These are phyloP conservation scores for Neurospora sp. DNA, from an alignment of 495 filamentous ascomycete genomes.

Conservation along the genomic window DNA sequence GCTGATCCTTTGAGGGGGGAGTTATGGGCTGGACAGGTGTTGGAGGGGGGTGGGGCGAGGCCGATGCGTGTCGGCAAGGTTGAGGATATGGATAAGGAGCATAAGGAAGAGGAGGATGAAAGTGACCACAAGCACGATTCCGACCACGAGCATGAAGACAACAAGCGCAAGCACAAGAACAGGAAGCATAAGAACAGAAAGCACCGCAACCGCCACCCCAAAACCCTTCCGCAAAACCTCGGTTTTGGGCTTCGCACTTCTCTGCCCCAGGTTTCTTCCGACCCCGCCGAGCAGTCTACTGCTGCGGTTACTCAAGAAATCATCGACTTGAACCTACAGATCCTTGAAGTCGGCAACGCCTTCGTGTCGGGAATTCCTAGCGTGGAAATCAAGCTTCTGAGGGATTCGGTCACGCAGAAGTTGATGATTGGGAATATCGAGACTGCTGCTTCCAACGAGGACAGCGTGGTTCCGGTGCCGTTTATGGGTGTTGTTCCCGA, in stretches of 20 bases:
- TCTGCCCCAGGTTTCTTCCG: conserved; percentile 27
- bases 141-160: conserved; percentile 8
- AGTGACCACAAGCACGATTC: background rate
- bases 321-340: conserved; percentile 35
- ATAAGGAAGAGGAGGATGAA: background rate
- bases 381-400: conserved; percentile 35
- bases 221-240: conserved; percentile 19
- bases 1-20: conserved; percentile 17
- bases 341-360: conserved; percentile 38
- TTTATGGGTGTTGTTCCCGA: background rate
- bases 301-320: conserved; percentile 27
- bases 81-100: background rate
- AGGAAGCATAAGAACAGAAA: conserved; percentile 5
- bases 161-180: conserved; percentile 5
- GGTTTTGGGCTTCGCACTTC: conserved; percentile 30
- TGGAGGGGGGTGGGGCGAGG: conserved; percentile 2
- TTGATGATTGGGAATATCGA: conserved; percentile 33
- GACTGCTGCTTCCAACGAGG: conserved; percentile 12
- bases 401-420: conserved; percentile 25
- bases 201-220: conserved; percentile 4
- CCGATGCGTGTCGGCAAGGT: background rate
- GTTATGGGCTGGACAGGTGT: conserved; percentile 21
- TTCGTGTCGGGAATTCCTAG: conserved; percentile 37
- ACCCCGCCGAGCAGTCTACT: conserved; percentile 14
- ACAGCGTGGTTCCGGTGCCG: conserved; percentile 2